phyloP scores from a whole-genome alignment of 2,329 filamentous ascomycete species.

The Diaporthe amygdali region DNA sequence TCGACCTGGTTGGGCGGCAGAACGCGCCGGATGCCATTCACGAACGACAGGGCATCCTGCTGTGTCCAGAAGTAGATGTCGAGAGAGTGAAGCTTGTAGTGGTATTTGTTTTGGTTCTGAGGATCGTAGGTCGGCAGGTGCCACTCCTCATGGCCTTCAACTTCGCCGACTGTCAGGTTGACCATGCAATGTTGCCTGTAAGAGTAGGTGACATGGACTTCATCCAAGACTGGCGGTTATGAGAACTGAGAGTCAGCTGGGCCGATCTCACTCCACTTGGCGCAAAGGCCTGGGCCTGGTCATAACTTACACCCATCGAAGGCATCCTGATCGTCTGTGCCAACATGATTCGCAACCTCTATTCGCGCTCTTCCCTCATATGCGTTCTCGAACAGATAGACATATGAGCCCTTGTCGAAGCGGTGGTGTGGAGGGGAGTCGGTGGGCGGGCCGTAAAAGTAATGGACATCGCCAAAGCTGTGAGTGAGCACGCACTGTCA shows the following conservation, averaged over 20 bases:
- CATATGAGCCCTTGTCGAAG: constrained; percentile 80
- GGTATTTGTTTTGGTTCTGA: constrained; percentile 76
- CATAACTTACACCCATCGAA: constrained; percentile 73
- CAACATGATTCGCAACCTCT: constrained; percentile 77
- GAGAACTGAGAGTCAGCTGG: constrained; percentile 27
- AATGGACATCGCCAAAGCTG: constrained; percentile 81
- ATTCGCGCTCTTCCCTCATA: constrained; percentile 70
- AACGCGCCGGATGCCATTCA: constrained; percentile 71
- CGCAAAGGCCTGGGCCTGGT: constrained; percentile 19
- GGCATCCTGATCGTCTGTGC: constrained; percentile 78
- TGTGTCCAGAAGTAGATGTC: constrained; percentile 84
- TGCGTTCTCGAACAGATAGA: constrained; percentile 80
- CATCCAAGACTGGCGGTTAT: constrained; percentile 64
- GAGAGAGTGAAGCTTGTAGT: constrained; percentile 77
- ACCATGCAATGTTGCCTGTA: constrained; percentile 77
- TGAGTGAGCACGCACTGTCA: constrained; percentile 27
- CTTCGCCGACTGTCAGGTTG: constrained; percentile 66
- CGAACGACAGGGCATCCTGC: constrained; percentile 72
- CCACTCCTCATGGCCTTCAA: constrained; percentile 66
- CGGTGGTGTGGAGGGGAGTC: constrained; percentile 76
- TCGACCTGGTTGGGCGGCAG: constrained; percentile 66
- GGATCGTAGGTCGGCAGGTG: constrained; percentile 76
- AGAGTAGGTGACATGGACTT: constrained; percentile 69
- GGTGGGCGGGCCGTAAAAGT: constrained; percentile 74
- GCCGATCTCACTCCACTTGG: neutral